phyloP scores from a whole-genome alignment of 306 rosid genomes.

The Sphenostylis stenocarpa region DNA sequence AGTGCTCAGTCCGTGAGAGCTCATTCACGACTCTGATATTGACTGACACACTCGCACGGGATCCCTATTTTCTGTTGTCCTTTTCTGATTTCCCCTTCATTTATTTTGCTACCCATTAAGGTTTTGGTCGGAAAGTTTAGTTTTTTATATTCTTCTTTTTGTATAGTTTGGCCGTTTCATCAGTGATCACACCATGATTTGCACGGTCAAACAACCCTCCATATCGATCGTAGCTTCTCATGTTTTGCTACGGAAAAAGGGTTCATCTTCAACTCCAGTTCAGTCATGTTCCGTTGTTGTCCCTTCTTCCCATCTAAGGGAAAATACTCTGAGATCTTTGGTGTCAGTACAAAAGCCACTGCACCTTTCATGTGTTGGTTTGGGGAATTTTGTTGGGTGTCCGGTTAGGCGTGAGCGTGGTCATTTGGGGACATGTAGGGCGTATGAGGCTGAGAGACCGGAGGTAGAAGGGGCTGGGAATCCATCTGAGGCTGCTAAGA shows the following conservation, averaged over 20 bases:
- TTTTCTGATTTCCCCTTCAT: neutral
- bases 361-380: constrained; percentile 47
- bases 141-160: constrained; percentile 18
- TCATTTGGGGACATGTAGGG: constrained; percentile 46
- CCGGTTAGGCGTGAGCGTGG: constrained; percentile 25
- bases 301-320: constrained; percentile 11
- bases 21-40: constrained; percentile 32
- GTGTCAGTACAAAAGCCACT: constrained; percentile 47
- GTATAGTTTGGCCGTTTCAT: neutral
- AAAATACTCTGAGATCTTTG: constrained; percentile 21
- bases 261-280: neutral
- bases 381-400: constrained; percentile 38
- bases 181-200: constrained; percentile 33
- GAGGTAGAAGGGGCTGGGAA: constrained; percentile 42
- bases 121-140: constrained; percentile 18
- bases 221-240: constrained; percentile 19
- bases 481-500: constrained; percentile 69
- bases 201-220: constrained; percentile 36
- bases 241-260: constrained; percentile 25
- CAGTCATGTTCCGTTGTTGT: constrained; percentile 16
- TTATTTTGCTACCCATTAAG: constrained; percentile 21
- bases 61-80: neutral
- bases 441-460: constrained; percentile 64
- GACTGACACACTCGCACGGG: constrained; percentile 9
- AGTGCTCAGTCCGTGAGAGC: constrained; percentile 33